These are phyloP conservation scores for Fusarium protoensiforme DNA, from an alignment of 2,329 filamentous ascomycete genomes.

Conservation along the genomic window DNA sequence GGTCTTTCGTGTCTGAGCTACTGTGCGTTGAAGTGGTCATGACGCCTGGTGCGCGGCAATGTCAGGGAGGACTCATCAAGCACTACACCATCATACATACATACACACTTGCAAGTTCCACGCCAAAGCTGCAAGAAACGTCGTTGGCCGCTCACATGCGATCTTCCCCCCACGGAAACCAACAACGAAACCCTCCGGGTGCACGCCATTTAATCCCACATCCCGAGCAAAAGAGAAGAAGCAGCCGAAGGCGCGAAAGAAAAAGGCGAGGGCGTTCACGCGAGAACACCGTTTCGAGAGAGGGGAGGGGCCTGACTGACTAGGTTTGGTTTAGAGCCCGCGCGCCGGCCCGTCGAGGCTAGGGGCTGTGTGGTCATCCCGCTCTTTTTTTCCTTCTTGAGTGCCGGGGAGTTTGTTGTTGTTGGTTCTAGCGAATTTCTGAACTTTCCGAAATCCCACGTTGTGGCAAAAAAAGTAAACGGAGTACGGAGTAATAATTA, in stretches of 20 bases:
- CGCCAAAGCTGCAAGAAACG: constrained; percentile 4
- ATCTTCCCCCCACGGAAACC: not conserved
- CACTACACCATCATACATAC: not conserved
- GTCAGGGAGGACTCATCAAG: too few relatives aligned
- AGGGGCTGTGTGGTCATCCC: not conserved
- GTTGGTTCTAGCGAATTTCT: not conserved
- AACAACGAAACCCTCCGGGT: not conserved
- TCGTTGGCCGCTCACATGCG: constrained; percentile 1
- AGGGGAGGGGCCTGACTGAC: not conserved
- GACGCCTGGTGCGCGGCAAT: not conserved
- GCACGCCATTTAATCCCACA: not conserved
- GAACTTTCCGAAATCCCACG: not conserved
- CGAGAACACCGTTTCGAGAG: not conserved
- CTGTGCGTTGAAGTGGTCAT: not conserved
- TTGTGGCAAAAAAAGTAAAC: not conserved
- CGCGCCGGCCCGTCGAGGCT: not conserved
- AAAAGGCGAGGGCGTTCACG: not conserved
- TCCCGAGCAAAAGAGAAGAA: not conserved
- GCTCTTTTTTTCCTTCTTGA: not conserved
- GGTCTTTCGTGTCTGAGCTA: not conserved
- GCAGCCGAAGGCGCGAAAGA: not conserved
- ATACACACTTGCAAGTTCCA: not conserved
- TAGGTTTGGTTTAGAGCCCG: not conserved
- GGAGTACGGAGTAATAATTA: not conserved
- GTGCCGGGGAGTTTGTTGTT: not conserved